Conservation (phyloP, 2,329 filamentous ascomycete genomes). For the Helminthosporium solani region DNA sequence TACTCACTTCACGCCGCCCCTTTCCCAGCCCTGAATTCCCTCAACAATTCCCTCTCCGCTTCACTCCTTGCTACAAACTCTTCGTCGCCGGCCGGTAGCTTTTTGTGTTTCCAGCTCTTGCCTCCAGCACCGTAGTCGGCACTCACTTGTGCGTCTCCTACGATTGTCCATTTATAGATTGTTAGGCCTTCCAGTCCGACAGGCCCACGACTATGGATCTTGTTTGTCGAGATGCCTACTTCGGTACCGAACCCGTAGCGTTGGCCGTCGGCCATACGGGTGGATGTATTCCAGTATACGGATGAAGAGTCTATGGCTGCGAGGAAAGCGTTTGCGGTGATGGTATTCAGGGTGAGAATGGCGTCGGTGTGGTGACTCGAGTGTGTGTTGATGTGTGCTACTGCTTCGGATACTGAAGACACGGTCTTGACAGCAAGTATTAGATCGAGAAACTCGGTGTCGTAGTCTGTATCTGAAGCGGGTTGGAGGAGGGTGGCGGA, state of each 20-base stretch:
- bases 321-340: slow-evolving; percentile 79
- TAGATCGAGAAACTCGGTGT: slow-evolving; percentile 87
- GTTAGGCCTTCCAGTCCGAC: slow-evolving; percentile 92
- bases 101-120: slow-evolving; percentile 59
- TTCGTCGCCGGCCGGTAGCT: slow-evolving; percentile 41
- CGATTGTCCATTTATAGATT: slow-evolving; percentile 95
- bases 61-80: slow-evolving; percentile 33
- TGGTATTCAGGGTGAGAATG: slow-evolving; percentile 72
- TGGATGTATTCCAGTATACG: slow-evolving; percentile 96
- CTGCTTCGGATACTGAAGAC: slow-evolving; percentile 63
- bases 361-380: slow-evolving; percentile 92
- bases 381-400: slow-evolving; percentile 87
- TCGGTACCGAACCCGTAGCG: slow-evolving; percentile 97
- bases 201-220: slow-evolving; percentile 91
- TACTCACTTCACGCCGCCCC: neutral
- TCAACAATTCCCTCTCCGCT: slow-evolving; percentile 36
- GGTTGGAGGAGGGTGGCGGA: slow-evolving; percentile 57
- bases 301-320: slow-evolving; percentile 82
- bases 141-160: slow-evolving; percentile 80
- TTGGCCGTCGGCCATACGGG: slow-evolving; percentile 93
- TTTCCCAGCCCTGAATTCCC: slow-evolving; percentile 28
- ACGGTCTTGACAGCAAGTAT: slow-evolving; percentile 83
- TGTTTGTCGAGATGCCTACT: slow-evolving; percentile 98
- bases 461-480: slow-evolving; percentile 70
- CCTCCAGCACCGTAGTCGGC: slow-evolving; percentile 65